phyloP scores from a whole-genome alignment of 768 basidiomycete genomes.

The Tulasnella sp. region DNA sequence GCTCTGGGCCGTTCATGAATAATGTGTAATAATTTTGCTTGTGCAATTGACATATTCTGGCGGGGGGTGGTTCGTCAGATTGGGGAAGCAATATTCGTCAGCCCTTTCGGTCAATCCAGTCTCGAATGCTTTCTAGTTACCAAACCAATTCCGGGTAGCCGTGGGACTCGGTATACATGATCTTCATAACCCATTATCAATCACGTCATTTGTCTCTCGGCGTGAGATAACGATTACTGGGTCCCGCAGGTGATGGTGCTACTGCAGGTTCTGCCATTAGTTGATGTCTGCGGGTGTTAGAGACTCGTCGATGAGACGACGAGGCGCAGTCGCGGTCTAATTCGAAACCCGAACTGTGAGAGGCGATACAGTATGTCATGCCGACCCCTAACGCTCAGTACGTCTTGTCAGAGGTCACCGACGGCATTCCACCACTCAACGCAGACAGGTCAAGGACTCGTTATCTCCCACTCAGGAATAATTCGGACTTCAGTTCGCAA shows the following conservation, averaged over 20 bases:
- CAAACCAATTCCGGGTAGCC: too few species aligned
- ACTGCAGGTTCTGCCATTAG: slow-evolving; percentile 5
- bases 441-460: background rate
- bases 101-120: too few species aligned
- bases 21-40: too few species aligned
- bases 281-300: background rate
- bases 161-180: too few species aligned
- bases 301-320: slow-evolving; percentile 4
- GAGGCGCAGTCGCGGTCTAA: slow-evolving; percentile 13
- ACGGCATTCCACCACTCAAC: background rate
- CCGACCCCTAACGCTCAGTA: background rate
- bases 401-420: background rate
- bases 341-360: slow-evolving; percentile 16
- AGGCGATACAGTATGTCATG: background rate
- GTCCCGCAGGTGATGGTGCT: background rate
- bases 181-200: too few species aligned
- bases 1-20: too few species aligned
- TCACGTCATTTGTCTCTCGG: too few species aligned
- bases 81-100: too few species aligned
- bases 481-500: background rate
- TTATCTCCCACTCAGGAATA: background rate
- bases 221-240: too few species aligned
- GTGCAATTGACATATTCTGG: too few species aligned
- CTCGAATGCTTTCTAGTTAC: background rate
- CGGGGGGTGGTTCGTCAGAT: too few species aligned